Conservation (phyloP, 2,329 filamentous ascomycete genomes). For the Cladosporium austrohemisphaericum region DNA sequence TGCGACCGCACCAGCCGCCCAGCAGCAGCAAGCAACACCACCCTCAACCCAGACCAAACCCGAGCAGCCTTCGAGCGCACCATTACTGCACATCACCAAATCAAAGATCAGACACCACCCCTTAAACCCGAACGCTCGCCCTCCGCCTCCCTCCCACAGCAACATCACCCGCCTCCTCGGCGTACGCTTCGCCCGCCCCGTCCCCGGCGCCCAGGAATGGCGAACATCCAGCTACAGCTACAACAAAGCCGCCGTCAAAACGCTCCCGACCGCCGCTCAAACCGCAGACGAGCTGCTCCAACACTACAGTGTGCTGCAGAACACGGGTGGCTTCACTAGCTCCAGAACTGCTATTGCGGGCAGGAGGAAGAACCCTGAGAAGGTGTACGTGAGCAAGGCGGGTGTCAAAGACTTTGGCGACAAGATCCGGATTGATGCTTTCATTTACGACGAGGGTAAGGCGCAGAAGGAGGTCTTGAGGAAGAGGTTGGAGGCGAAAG, state of each 20-base stretch:
- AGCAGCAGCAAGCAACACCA: not conserved
- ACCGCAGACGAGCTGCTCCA: slow-evolving; percentile 21
- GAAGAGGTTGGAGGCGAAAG: slow-evolving; percentile 1
- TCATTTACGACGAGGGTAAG: slow-evolving; percentile 20
- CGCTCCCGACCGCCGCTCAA: slow-evolving; percentile 19
- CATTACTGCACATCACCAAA: slow-evolving; percentile 11
- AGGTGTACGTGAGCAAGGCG: slow-evolving; percentile 19
- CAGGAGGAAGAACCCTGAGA: slow-evolving; percentile 17
- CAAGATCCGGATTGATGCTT: slow-evolving; percentile 22
- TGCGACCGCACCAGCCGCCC: not conserved
- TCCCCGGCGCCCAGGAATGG: slow-evolving; percentile 26
- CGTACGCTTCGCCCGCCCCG: slow-evolving; percentile 13
- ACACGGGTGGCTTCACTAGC: slow-evolving; percentile 14
- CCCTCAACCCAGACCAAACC: not conserved
- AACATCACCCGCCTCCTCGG: slow-evolving; percentile 13
- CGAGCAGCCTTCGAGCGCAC: slow-evolving; percentile 2
- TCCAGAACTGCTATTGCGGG: slow-evolving; percentile 17
- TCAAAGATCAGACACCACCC: slow-evolving; percentile 5
- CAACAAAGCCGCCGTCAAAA: slow-evolving; percentile 23
- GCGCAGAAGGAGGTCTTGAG: slow-evolving; percentile 15
- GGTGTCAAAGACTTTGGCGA: slow-evolving; percentile 24
- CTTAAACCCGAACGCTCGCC: slow-evolving; percentile 12
- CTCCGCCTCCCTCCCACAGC: slow-evolving; percentile 10
- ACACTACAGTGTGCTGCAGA: slow-evolving; percentile 21
- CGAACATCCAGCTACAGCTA: slow-evolving; percentile 24